Base-by-base conservation (phyloP, 1,139 yeast genomes). In the Lodderomyces jiufengensis region DNA sequence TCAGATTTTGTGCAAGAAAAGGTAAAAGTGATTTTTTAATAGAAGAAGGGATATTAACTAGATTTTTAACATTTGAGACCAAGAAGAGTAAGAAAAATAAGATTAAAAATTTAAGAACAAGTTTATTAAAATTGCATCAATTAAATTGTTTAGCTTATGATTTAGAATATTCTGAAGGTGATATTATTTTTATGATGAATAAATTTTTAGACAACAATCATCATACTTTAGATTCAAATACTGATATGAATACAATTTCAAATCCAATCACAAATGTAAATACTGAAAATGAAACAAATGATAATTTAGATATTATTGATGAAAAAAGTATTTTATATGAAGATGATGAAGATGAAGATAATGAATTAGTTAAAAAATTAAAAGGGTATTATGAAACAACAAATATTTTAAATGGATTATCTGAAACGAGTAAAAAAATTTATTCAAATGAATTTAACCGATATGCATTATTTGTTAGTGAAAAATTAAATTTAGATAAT, bases 171-270 rank as follows among this genome's bases (percentile, higher is more conserved):
- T 42, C 40, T 3, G 47, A 67, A 40, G 82, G 83, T 11, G 85
- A 81, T 48, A 76, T 83, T 40, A 61, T 81, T 4, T 78, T 80
- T 41, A 63, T 82, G 11, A 78, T 44, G 15, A 44, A 44, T 26
- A 35, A 33, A 15, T 39, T 41, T 33, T 31, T 43, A 26, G 41
- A 39, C 16, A 30, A 33, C 10, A 32, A 21, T 9, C 25, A 27
- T 20, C 29, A 27, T 4, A 6, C 5, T 5, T 9, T 8, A 20
- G 9, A 18, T 5, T 20, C 5, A 28, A 8, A 13, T 20, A 5
- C 23, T 21, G 10, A 12, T 14, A 5, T 15, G 27, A 26, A 20
- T 22, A 28, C 9, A 9, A 6, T 13, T 15, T 27, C 29, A 10
- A 15, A 10, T 12, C 26, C 26, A 24, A n/a, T 12, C 16, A 11